Evolutionary conservation across 2,329 filamentous ascomycete genomes (phyloP).

Genomic region (Calonectria pseudoturangicola): DNA sequence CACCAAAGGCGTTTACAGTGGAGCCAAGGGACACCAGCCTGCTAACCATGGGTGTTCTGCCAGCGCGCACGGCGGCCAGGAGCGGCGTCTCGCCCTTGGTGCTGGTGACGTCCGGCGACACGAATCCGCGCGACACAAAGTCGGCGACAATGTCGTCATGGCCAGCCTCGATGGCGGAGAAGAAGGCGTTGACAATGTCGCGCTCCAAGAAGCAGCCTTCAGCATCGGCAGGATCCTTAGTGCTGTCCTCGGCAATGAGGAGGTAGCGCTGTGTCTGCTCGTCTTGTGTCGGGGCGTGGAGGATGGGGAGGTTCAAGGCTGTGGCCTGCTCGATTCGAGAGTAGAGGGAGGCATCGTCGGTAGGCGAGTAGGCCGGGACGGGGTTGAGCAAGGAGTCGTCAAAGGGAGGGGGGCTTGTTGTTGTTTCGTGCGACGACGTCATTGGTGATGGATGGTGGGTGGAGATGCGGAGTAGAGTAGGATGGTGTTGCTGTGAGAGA

Average conservation of each 20-base stretch:
- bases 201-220: constrained; percentile 41
- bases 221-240: background rate
- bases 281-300: constrained; percentile 25
- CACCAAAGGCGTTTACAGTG: constrained; percentile 55
- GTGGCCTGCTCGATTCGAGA: constrained; percentile 48
- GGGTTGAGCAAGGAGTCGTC: constrained; percentile 17
- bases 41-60: constrained; percentile 58
- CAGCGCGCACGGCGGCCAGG: constrained; percentile 58
- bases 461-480: no score
- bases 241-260: background rate
- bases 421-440: constrained; percentile 22
- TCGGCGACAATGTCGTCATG: constrained; percentile 55
- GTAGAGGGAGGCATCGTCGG: constrained; percentile 46
- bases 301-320: constrained; percentile 49
- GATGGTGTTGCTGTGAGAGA: no score
- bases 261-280: background rate
- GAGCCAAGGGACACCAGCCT: constrained; percentile 60
- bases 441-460: constrained; percentile 19
- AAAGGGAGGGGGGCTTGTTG: constrained; percentile 2
- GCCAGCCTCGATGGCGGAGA: constrained; percentile 52
- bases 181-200: constrained; percentile 58
- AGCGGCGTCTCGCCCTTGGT: constrained; percentile 58
- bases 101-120: constrained; percentile 62
- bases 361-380: constrained; percentile 46
- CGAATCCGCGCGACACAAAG: constrained; percentile 59